Percentiles rank a stretch among this genome's conserved stretches.
phyloP scores from a whole-genome alignment of 257 asterid species.

The Agastache rugosa region DNA sequence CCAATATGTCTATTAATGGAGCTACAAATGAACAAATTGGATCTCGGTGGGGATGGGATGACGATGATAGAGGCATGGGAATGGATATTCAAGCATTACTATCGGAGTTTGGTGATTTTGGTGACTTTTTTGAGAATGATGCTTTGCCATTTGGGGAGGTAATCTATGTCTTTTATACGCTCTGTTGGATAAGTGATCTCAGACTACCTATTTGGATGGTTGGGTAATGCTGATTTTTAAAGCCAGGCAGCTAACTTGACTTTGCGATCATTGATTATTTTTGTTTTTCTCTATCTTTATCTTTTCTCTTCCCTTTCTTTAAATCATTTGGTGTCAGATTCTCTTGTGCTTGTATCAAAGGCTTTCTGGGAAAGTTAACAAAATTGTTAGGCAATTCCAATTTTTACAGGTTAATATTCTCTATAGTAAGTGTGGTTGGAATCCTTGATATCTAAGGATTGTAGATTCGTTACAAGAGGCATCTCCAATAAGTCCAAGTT shows the following conservation, averaged over 20 bases:
- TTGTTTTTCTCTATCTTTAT: neutral
- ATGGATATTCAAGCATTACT: constrained; percentile 90
- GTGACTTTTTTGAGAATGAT: constrained; percentile 93
- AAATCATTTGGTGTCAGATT: neutral
- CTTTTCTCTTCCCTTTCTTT: neutral
- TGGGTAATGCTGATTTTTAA: neutral
- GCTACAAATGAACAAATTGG: constrained; percentile 65
- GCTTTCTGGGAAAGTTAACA: constrained; percentile 1
- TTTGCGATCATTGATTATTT: neutral
- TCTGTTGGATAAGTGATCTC: constrained; percentile 9
- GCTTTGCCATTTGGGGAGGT: constrained; percentile 96
- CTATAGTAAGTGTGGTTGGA: neutral
- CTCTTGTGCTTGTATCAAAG: neutral
- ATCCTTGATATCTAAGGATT: neutral
- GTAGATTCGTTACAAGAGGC: neutral
- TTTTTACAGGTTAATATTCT: neutral
- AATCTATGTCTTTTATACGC: constrained; percentile 33
- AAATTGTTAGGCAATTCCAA: neutral
- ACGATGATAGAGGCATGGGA: constrained; percentile 77
- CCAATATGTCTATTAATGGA: constrained; percentile 57
- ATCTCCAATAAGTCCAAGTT: neutral
- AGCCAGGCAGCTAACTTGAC: constrained; percentile 16
- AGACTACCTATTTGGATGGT: constrained; percentile 13
- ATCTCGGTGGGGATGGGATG: constrained; percentile 92
- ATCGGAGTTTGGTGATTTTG: constrained; percentile 97